Evolutionary conservation across 257 asterid species (phyloP).

Genomic region (Lithospermum erythrorhizon): DNA sequence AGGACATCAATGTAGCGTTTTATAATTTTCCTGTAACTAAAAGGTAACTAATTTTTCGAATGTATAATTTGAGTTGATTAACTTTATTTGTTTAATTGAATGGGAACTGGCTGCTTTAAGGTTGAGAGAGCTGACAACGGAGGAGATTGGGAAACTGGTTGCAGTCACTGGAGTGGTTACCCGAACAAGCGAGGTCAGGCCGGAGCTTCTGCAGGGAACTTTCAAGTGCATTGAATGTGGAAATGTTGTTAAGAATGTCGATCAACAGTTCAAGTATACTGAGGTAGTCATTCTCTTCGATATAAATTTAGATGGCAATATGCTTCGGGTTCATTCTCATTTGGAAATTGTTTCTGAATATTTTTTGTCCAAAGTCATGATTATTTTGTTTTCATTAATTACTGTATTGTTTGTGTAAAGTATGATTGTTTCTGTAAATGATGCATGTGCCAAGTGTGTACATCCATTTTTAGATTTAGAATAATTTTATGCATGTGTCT

Average conservation of each 20-base stretch:
- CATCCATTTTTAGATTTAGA: no score
- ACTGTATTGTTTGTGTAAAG: no score
- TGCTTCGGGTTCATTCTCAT: no score
- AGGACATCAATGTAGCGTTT: slow-evolving; percentile 83
- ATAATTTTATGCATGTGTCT: no score
- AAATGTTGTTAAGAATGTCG: slow-evolving; percentile 55
- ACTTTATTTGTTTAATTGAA: not conserved
- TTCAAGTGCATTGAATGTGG: slow-evolving; percentile 96
- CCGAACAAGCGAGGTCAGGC: slow-evolving; percentile 93
- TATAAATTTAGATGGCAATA: no score
- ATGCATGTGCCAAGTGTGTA: no score
- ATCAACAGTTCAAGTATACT: slow-evolving; percentile 88
- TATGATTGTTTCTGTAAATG: no score
- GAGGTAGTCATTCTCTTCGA: slow-evolving; percentile 39
- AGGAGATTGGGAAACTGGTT: slow-evolving; percentile 84
- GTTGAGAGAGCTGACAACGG: slow-evolving; percentile 73
- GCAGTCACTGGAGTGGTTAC: slow-evolving; percentile 94
- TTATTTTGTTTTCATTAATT: no score
- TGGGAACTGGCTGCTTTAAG: slow-evolving; percentile 8
- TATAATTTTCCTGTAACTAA: slow-evolving; percentile 73
- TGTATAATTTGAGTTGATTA: not conserved
- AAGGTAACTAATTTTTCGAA: slow-evolving; percentile 19
- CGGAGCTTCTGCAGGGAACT: slow-evolving; percentile 81
- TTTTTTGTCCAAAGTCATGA: no score
- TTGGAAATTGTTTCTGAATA: no score